Evolutionary conservation across 208 protist genomes (phyloP), one percentile per base, ranked within the genome.

Genomic region (Phytomonas serpens): DNA sequence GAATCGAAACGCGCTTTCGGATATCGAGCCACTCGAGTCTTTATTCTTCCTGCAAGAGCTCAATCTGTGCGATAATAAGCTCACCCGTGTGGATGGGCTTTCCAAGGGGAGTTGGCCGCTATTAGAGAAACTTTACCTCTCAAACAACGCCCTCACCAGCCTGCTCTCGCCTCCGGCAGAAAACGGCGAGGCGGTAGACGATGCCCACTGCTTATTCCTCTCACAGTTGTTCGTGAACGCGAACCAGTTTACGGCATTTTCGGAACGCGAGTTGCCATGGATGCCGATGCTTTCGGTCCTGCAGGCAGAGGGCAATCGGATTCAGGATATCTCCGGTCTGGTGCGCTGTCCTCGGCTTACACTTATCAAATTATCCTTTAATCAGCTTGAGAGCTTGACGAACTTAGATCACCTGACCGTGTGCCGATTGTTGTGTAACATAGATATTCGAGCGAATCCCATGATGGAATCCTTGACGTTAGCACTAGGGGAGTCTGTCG

Each of bases 181-280:
- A 40, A 27, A 32, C 13, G 4, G 5, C 7, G 13, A 29, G 27
- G 16, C 10, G 74, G 68, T 70, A 14, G 27, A 38, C 9, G 14
- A 38, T 9, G 27, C 52, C 32, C 73, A 73, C 9, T 82, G 84
- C 34, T 32, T 74, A 31, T 92, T 83, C 40, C 71, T 97, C 3
- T 82, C 77, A 19, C 82, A 94, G 64, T 78, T 97, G 5, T 93
- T 93, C 68, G 65, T 94, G 13, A 93, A 92, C 69, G 70, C 87
- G 66, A 85, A 84, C 64, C 47, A 67, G 23, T 76, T 97, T 31
- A 73, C 74, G 29, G 37, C 61, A 0, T 68, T 94, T 4, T 57
- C 72, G 13, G 66, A 38, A 33, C 74, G 77, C 6, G 52, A 64
- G 31, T 78, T 90, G 51, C 62, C 77, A 36, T 89, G 77, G 83